Conservation (phyloP, 371 early-diverging fungal genomes). For the Blastocladiella emersonii region DNA sequence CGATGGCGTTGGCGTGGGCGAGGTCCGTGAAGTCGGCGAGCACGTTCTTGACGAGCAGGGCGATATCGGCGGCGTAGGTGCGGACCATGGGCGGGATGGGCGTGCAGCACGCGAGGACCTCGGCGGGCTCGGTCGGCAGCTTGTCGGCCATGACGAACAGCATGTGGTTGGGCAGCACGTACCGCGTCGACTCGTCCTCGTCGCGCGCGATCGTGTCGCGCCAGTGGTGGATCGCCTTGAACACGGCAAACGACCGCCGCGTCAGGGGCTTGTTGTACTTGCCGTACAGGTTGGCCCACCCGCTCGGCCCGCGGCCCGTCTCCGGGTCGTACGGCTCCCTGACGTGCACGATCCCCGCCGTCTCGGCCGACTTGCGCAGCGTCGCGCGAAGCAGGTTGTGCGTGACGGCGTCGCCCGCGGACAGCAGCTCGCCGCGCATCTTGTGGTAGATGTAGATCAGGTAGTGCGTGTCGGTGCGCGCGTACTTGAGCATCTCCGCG, state of each 20-base stretch:
- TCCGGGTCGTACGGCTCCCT: constrained; percentile 71
- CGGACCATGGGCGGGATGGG: constrained; percentile 73
- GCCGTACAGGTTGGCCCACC: constrained; percentile 55
- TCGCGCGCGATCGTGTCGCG: constrained; percentile 76
- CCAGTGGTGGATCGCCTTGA: constrained; percentile 79
- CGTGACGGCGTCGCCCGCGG: constrained; percentile 34
- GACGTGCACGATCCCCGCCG: constrained; percentile 46
- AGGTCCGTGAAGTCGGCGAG: background rate
- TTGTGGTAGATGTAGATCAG: constrained; percentile 83
- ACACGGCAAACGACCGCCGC: constrained; percentile 53
- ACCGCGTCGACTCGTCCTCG: constrained; percentile 71
- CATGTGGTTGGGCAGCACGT: constrained; percentile 84
- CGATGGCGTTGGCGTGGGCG: background rate
- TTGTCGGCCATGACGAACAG: constrained; percentile 54
- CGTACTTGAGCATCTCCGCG: constrained; percentile 80
- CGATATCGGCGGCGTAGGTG: constrained; percentile 67
- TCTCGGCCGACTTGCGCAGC: constrained; percentile 52
- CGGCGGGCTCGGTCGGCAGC: constrained; percentile 58
- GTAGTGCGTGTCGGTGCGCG: constrained; percentile 90
- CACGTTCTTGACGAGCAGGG: constrained; percentile 35
- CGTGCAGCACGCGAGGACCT: constrained; percentile 62
- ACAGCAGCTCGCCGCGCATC: constrained; percentile 67
- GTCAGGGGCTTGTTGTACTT: constrained; percentile 51
- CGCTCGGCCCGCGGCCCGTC: constrained; percentile 48
- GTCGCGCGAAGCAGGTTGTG: constrained; percentile 48